phyloP scores from a whole-genome alignment of 1,284 basidiomycete genomes.

The Mycosarcoma mackinlayi region DNA sequence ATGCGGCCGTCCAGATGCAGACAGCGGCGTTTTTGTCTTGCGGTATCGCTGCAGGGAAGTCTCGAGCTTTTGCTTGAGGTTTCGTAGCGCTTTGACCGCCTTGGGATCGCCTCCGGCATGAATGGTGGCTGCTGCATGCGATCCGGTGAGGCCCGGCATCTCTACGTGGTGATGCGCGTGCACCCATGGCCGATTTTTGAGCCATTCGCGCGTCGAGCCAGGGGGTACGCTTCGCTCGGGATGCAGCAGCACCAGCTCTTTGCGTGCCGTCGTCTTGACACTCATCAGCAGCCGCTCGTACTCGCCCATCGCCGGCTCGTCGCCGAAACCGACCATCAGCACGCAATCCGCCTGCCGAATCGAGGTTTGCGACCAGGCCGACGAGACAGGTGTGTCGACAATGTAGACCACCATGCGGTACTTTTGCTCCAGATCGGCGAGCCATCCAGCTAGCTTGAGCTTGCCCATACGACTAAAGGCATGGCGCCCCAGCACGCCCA shows the following conservation, averaged over 20 bases:
- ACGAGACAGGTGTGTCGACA: constrained; percentile 65
- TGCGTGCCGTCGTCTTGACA: constrained; percentile 95
- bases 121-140: constrained; percentile 56
- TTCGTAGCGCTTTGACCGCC: constrained; percentile 81
- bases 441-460: constrained; percentile 67
- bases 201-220: constrained; percentile 94
- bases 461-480: constrained; percentile 68
- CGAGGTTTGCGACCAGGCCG: constrained; percentile 65
- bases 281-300: constrained; percentile 87
- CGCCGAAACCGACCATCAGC: constrained; percentile 85
- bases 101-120: constrained; percentile 78
- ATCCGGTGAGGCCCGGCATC: constrained; percentile 74
- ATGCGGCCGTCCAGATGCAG: constrained; percentile 72
- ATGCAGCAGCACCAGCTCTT: constrained; percentile 94
- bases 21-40: constrained; percentile 61
- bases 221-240: constrained; percentile 87
- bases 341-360: constrained; percentile 86
- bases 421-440: constrained; percentile 65
- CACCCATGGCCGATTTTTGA: constrained; percentile 95
- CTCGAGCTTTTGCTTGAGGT: constrained; percentile 88
- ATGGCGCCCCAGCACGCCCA: constrained; percentile 65
- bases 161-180: constrained; percentile 92
- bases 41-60: constrained; percentile 82
- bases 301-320: constrained; percentile 87
- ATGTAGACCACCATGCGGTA: constrained; percentile 66